Percentiles rank a stretch among this genome's conserved stretches.
These are phyloP conservation scores for Nephelium lappaceum DNA, from an alignment of 345 rosid genomes.

Conservation along the genomic window DNA sequence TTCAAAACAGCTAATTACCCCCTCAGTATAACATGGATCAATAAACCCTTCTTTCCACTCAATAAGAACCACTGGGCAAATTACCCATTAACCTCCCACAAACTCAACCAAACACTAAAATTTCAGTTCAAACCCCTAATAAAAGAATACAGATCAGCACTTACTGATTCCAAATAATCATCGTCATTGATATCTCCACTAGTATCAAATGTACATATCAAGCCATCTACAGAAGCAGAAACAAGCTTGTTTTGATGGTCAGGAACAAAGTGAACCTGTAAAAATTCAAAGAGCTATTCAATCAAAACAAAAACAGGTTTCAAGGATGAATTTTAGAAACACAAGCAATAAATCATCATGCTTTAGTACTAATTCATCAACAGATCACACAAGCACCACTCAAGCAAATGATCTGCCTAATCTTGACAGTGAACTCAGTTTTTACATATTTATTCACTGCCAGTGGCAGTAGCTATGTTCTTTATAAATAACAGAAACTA, in stretches of 20 bases:
- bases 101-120: background rate
- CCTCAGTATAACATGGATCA: background rate
- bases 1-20: background rate
- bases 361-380: background rate
- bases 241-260: constrained; percentile 63
- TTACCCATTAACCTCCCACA: background rate
- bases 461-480: background rate
- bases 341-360: background rate
- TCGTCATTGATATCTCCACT: constrained; percentile 83
- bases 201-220: constrained; percentile 81
- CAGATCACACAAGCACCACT: background rate
- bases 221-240: constrained; percentile 94
- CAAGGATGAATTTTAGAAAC: background rate
- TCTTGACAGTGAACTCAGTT: background rate
- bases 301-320: background rate
- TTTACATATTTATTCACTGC: background rate
- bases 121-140: background rate
- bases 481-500: background rate
- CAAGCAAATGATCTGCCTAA: background rate
- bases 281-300: constrained; percentile 10
- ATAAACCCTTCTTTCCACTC: background rate
- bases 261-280: constrained; percentile 77
- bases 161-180: constrained; percentile 90
- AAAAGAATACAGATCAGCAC: constrained; percentile 19
- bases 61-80: background rate